phyloP scores from a whole-genome alignment of 2,329 filamentous ascomycete genomes.

The Cyanodermella asteris region DNA sequence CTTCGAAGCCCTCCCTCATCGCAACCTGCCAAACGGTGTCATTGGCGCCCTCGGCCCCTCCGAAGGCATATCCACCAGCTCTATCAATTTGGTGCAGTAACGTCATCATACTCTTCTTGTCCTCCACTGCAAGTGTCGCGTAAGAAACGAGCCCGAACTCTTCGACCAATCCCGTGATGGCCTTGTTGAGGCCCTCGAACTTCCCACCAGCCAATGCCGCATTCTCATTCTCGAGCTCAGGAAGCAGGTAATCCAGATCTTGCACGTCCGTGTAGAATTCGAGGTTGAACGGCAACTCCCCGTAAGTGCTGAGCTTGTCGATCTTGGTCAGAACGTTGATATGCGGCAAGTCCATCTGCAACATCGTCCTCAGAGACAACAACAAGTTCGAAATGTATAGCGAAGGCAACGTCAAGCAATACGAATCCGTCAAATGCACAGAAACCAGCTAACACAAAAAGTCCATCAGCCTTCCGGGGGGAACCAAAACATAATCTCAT shows the following conservation, averaged over 20 bases:
- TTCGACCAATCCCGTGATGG: slow-evolving; percentile 69
- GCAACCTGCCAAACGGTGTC: slow-evolving; percentile 95
- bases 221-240: slow-evolving; percentile 58
- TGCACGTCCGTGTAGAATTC: slow-evolving; percentile 97
- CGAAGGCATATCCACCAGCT: slow-evolving; percentile 83
- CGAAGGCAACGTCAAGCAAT: slow-evolving; percentile 78
- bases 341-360: slow-evolving; percentile 92
- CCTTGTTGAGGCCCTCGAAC: slow-evolving; percentile 65
- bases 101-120: slow-evolving; percentile 92
- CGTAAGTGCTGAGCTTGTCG: slow-evolving; percentile 73
- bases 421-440: slow-evolving; percentile 81
- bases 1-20: slow-evolving; percentile 48
- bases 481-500: too few relatives aligned
- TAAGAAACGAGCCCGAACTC: slow-evolving; percentile 79
- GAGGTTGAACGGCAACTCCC: slow-evolving; percentile 77
- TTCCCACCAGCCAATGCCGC: slow-evolving; percentile 48
- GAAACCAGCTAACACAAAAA: slow-evolving; percentile 91
- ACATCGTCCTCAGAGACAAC: slow-evolving; percentile 83
- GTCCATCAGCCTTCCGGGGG: too few relatives aligned
- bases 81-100: slow-evolving; percentile 75
- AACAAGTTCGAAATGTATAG: slow-evolving; percentile 89
- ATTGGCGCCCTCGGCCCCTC: slow-evolving; percentile 72
- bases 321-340: slow-evolving; percentile 95
- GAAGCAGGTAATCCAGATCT: slow-evolving; percentile 66
- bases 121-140: slow-evolving; percentile 85